phyloP scores from a whole-genome alignment of 768 basidiomycete genomes.

The Cystofilobasidium capitatum region DNA sequence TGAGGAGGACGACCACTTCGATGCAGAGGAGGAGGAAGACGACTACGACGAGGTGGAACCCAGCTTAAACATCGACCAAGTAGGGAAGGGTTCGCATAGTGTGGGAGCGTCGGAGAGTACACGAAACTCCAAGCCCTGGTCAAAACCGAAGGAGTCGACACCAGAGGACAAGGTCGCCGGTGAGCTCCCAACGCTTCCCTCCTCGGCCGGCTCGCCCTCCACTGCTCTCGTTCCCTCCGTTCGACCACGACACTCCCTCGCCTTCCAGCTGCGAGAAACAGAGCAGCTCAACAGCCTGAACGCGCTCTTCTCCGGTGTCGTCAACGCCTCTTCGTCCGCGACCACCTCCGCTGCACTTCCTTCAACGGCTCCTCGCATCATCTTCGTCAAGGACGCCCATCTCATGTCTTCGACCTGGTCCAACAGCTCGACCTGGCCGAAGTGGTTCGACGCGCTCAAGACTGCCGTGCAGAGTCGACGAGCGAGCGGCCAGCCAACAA shows the following conservation, averaged over 20 bases:
- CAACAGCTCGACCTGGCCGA: slow-evolving; percentile 10
- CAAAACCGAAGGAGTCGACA: not conserved
- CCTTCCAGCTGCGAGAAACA: slow-evolving; percentile 8
- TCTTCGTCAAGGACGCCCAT: slow-evolving; percentile 74
- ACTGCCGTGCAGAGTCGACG: slow-evolving; percentile 68
- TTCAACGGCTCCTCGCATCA: slow-evolving; percentile 53
- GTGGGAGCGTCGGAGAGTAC: not conserved
- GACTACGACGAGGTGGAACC: slow-evolving; percentile 7
- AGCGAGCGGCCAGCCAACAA: slow-evolving; percentile 57
- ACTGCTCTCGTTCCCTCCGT: not conserved
- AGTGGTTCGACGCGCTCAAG: slow-evolving; percentile 74
- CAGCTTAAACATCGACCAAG: not conserved
- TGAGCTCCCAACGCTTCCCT: no score
- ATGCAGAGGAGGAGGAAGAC: slow-evolving; percentile 31
- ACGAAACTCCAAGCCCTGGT: not conserved
- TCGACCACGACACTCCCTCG: not conserved
- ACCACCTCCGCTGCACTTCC: slow-evolving; percentile 34
- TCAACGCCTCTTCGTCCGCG: slow-evolving; percentile 44
- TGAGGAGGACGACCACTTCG: slow-evolving; percentile 45
- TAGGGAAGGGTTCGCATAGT: not conserved
- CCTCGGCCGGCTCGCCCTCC: no score
- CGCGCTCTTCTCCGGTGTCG: slow-evolving; percentile 61
- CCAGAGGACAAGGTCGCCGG: not conserved
- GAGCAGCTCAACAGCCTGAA: slow-evolving; percentile 24
- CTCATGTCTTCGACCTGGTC: slow-evolving; percentile 61